These are phyloP conservation scores for Metarhizium album DNA, from an alignment of 2,329 filamentous ascomycete genomes.

Conservation along the genomic window DNA sequence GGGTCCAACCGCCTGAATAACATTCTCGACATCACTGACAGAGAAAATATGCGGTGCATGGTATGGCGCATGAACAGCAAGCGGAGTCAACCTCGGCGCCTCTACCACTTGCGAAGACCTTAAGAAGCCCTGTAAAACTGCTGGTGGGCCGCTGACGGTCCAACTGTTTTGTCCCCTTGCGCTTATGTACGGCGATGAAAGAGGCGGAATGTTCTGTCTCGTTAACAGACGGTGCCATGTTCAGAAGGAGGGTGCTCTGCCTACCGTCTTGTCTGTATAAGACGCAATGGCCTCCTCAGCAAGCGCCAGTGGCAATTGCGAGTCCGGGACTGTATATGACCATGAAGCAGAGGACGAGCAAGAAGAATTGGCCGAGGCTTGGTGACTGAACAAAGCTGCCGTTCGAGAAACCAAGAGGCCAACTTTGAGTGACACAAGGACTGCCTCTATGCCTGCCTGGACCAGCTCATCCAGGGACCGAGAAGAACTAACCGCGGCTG, in stretches of 20 bases:
- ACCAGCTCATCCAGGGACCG: constrained; percentile 3
- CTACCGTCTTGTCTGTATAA: neutral
- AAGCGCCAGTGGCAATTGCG: neutral
- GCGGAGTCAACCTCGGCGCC: neutral
- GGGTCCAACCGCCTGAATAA: neutral
- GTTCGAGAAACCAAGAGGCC: constrained; percentile 4
- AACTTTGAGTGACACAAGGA: constrained; percentile 4
- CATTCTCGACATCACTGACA: neutral
- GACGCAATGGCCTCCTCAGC: constrained; percentile 1
- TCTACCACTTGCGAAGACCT: neutral
- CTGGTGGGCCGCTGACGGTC: constrained; percentile 4
- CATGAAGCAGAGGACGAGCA: neutral
- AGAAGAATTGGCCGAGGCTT: neutral
- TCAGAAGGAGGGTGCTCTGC: neutral
- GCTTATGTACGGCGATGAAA: constrained; percentile 5
- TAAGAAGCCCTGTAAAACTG: neutral
- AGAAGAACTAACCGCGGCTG: constrained; percentile 7
- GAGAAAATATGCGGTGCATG: neutral
- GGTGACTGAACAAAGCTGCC: constrained; percentile 1
- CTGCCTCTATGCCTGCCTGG: constrained; percentile 3
- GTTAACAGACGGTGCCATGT: neutral
- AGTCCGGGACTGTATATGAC: constrained; percentile 5
- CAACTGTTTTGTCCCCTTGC: neutral
- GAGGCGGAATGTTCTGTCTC: neutral
- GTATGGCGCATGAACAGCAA: neutral